Evolutionary conservation across 1,139 yeast genomes (phyloP).

Genomic region (Zygosaccharomyces sapae): DNA sequence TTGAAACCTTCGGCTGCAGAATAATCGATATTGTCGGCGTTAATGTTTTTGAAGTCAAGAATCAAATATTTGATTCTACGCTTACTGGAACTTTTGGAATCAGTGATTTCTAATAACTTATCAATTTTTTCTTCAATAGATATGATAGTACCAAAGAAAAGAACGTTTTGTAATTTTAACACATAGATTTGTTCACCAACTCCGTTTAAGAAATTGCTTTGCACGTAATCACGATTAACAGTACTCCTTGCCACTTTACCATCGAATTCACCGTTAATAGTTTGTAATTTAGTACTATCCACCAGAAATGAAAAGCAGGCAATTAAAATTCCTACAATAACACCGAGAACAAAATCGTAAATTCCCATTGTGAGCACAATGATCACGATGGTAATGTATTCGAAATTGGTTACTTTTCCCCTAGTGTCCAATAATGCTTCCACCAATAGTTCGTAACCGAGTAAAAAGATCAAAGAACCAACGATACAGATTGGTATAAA

Average conservation of each 20-base stretch:
- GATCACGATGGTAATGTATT: constrained; percentile 74
- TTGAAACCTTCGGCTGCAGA: constrained; percentile 96
- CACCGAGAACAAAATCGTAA: constrained; percentile 91
- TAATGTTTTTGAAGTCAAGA: constrained; percentile 77
- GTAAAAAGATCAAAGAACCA: constrained; percentile 80
- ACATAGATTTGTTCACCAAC: constrained; percentile 91
- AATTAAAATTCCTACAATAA: constrained; percentile 79
- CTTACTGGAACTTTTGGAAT: constrained; percentile 39
- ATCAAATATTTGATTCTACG: constrained; percentile 62
- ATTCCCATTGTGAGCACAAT: constrained; percentile 94
- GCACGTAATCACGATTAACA: constrained; percentile 86
- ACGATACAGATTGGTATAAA: constrained; percentile 93
- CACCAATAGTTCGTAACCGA: constrained; percentile 83
- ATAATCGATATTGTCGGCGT: constrained; percentile 68
- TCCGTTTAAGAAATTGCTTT: constrained; percentile 75
- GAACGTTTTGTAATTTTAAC: constrained; percentile 77
- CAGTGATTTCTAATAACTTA: constrained; percentile 51
- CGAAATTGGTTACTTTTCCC: constrained; percentile 70
- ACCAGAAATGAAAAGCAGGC: constrained; percentile 92
- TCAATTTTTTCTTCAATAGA: constrained; percentile 78
- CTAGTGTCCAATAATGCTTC: constrained; percentile 84
- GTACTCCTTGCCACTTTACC: constrained; percentile 91
- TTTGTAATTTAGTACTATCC: constrained; percentile 82
- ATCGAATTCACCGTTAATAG: constrained; percentile 75
- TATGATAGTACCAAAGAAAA: constrained; percentile 93